Conservation (phyloP, 257 asterid species). For the Mitragyna speciosa region DNA sequence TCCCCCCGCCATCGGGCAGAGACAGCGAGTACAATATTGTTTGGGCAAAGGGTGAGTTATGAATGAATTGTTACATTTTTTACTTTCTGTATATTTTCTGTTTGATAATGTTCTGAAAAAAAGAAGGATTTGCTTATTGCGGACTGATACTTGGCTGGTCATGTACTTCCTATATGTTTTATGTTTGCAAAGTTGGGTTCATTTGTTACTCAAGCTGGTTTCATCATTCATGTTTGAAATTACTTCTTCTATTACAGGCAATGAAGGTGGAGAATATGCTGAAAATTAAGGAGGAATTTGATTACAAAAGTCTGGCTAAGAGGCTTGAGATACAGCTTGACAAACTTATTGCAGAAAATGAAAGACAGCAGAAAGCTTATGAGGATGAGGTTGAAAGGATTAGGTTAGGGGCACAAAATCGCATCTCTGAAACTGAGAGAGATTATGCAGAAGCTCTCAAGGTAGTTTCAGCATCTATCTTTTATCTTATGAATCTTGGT, state of each 20-base stretch:
- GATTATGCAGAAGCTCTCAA: slow-evolving; percentile 70
- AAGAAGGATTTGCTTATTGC: no score
- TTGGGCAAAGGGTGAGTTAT: slow-evolving; percentile 95
- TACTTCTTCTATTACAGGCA: slow-evolving; percentile 54
- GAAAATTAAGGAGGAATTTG: slow-evolving; percentile 96
- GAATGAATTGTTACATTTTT: background rate
- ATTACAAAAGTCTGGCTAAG: slow-evolving; percentile 84
- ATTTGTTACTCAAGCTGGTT: background rate
- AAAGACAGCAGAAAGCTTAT: slow-evolving; percentile 76
- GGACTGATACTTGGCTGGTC: background rate
- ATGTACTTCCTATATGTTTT: slow-evolving; percentile 4
- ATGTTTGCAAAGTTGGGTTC: background rate
- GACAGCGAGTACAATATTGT: slow-evolving; percentile 88
- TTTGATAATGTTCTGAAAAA: background rate
- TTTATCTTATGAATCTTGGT: slow-evolving; percentile 16
- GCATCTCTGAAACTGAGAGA: slow-evolving; percentile 77
- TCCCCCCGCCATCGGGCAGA: slow-evolving; percentile 99
- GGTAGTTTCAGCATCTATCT: slow-evolving; percentile 44
- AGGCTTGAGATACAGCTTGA: slow-evolving; percentile 90
- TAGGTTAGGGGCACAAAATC: slow-evolving; percentile 81
- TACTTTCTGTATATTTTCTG: background rate
- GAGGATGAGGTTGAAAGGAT: slow-evolving; percentile 84
- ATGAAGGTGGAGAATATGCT: slow-evolving; percentile 99
- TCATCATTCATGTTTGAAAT: background rate
- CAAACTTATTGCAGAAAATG: slow-evolving; percentile 84